A percentile compares a stretch with the other conserved stretches of the same genome.
These are phyloP conservation scores for Colletotrichum paranaense DNA, from an alignment of 2,329 filamentous ascomycete genomes.

Conservation along the genomic window DNA sequence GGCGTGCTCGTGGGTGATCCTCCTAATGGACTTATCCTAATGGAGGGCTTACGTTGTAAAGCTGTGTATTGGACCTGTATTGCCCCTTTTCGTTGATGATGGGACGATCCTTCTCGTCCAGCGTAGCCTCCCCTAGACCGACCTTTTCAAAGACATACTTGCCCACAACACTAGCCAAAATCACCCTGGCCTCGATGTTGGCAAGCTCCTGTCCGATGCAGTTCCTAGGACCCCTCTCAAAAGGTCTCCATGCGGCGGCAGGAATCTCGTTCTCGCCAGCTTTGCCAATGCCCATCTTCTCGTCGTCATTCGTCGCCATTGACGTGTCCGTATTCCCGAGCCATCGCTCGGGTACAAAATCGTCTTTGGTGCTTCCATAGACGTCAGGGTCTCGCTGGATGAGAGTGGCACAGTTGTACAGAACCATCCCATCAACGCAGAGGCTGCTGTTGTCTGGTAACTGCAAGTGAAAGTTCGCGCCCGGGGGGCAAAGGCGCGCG, in stretches of 20 bases:
- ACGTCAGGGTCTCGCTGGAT: slow-evolving; percentile 49
- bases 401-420: slow-evolving; percentile 47
- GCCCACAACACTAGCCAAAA: slow-evolving; percentile 48
- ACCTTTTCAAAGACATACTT: slow-evolving; percentile 38
- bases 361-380: slow-evolving; percentile 48
- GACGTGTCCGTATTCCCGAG: slow-evolving; percentile 43
- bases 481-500: slow-evolving; percentile 42
- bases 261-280: slow-evolving; percentile 29
- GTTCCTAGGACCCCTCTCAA: slow-evolving; percentile 62
- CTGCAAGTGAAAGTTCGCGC: slow-evolving; percentile 43
- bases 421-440: slow-evolving; percentile 47
- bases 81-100: slow-evolving; percentile 35
- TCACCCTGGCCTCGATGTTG: slow-evolving; percentile 63
- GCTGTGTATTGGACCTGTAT: slow-evolving; percentile 27
- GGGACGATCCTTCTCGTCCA: slow-evolving; percentile 25
- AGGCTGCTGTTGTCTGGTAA: slow-evolving; percentile 42
- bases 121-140: slow-evolving; percentile 32
- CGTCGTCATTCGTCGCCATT: slow-evolving; percentile 35
- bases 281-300: slow-evolving; percentile 10
- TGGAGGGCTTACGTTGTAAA: slow-evolving; percentile 33
- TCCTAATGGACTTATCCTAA: too few species aligned
- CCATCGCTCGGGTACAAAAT: slow-evolving; percentile 55
- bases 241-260: slow-evolving; percentile 61
- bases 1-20: fast-evolving
- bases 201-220: slow-evolving; percentile 68